These are phyloP conservation scores for Castanea mollissima DNA, from an alignment of 306 rosid genomes.

Conservation along the genomic window DNA sequence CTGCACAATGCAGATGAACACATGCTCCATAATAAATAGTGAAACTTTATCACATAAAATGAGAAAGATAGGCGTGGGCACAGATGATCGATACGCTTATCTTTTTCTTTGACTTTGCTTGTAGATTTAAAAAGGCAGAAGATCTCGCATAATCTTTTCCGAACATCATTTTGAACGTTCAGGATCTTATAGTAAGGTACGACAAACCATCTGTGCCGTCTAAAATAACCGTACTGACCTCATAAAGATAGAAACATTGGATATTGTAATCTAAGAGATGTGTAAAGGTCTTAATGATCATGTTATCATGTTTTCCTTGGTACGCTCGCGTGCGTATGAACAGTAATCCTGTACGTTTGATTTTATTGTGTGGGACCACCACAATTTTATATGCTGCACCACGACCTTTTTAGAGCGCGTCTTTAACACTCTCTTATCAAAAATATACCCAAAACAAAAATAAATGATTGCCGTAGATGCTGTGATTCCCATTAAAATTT, in stretches of 20 bases:
- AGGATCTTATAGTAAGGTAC: slow-evolving; percentile 5
- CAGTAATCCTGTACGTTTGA: slow-evolving; percentile 31
- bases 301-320: slow-evolving; percentile 45
- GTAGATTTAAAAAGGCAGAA: background rate
- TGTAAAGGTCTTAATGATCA: slow-evolving; percentile 45
- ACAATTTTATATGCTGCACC: background rate
- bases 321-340: slow-evolving; percentile 72
- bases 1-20: no score
- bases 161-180: slow-evolving; percentile 11
- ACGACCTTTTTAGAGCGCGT: slow-evolving; percentile 2
- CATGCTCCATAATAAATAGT: no score
- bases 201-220: slow-evolving; percentile 16
- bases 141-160: slow-evolving; percentile 25
- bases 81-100: background rate
- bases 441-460: background rate
- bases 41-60: no score
- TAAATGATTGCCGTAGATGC: no score
- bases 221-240: slow-evolving; percentile 4
- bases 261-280: slow-evolving; percentile 23
- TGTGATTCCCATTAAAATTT: no score
- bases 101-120: slow-evolving; percentile 23
- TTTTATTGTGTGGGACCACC: slow-evolving; percentile 22
- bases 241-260: background rate
- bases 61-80: background rate
- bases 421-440: background rate